Evolutionary conservation across 2,329 filamentous ascomycete genomes (phyloP).

Genomic region (Aspergillus ruber): DNA sequence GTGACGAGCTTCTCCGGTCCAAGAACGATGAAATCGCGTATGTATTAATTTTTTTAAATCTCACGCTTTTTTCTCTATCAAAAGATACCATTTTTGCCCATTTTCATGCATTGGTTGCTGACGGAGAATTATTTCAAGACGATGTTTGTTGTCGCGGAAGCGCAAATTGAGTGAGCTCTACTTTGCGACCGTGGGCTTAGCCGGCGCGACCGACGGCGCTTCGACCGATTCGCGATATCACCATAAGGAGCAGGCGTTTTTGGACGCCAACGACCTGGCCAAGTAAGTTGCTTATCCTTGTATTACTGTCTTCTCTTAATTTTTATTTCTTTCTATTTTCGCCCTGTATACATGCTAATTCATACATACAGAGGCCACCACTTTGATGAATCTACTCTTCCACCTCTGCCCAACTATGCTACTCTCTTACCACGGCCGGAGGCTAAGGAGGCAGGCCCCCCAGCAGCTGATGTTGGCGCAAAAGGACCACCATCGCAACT

Average conservation of each 20-base stretch:
- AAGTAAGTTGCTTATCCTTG: slow-evolving; percentile 42
- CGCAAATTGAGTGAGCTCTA: slow-evolving; percentile 85
- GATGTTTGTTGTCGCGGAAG: slow-evolving; percentile 71
- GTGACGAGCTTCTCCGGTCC: slow-evolving; percentile 44
- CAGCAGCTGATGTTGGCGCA: slow-evolving; percentile 33
- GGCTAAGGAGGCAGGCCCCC: slow-evolving; percentile 17
- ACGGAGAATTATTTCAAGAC: slow-evolving; percentile 34
- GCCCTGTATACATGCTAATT: slow-evolving; percentile 15
- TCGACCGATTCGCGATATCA: slow-evolving; percentile 48
- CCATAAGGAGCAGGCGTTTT: slow-evolving; percentile 47
- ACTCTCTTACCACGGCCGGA: slow-evolving; percentile 24
- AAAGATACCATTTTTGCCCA: slow-evolving; percentile 2
- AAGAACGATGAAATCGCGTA: slow-evolving; percentile 49
- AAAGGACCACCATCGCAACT: slow-evolving; percentile 12
- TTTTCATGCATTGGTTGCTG: slow-evolving; percentile 21
- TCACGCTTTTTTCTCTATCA: slow-evolving; percentile 9
- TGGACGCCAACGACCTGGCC: slow-evolving; percentile 52
- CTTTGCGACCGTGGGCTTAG: slow-evolving; percentile 62
- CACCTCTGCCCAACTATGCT: slow-evolving; percentile 31
- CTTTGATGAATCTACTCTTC: slow-evolving; percentile 52
- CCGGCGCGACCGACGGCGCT: slow-evolving; percentile 46
- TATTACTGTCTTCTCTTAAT: slow-evolving; percentile 3
- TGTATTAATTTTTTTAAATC: slow-evolving; percentile 19
- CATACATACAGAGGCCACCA: slow-evolving; percentile 44
- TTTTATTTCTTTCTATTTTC: neutral